Evolutionary conservation across 352 stramenopile species (phyloP), one percentile per base, ranked within the genome.

Genomic region (Globisporangium megalacanthum): DNA sequence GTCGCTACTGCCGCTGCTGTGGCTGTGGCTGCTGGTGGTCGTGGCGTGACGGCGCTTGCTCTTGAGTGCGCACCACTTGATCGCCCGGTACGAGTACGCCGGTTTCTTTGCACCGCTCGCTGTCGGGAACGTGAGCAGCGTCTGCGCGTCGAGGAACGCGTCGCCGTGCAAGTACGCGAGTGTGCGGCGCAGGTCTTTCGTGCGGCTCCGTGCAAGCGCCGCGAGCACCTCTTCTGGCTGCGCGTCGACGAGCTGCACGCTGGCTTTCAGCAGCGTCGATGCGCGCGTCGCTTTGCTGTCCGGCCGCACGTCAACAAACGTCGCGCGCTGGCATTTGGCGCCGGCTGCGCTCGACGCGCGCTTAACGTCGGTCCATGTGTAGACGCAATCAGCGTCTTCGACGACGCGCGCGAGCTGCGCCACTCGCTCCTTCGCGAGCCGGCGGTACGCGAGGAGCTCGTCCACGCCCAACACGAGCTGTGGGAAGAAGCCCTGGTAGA

Each of bases 401-500:
- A 89, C 79, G 60, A 92, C 86, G 49, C 82, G 80, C 49, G 88
- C 73, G 53, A 92, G 75, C 54, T 89, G 75, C 22, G 72, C 68
- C 33, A 92, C 67, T 19, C 83, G 80, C 60, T 90, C 77, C 64
- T 86, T 91, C 52, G 80, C 78, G 46, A 90, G 62, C 13, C 82
- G 81, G 50, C 86, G 84, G 65, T 92, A 92, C 60, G 86, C 80
- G 19, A 75, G 68, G 19, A 92, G 67, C 52, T 94, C 82, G 33
- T 90, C 79, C 35, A 73, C 70, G 42, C 68, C 73, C 7, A 94
- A 66, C 48, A 77, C 74, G 52, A 94, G 75, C 55, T 88, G 82
- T 51, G 84, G 84, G 66, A 94, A 94, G 73, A 92, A 91, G 50
- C 75, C 78, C 58, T 91, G 77, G 57, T 80, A 75, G 10, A 94